Evolutionary conservation across 1,284 basidiomycete species (phyloP), one percentile per base, ranked within the genome.

Genomic region (Athelia sp.): DNA sequence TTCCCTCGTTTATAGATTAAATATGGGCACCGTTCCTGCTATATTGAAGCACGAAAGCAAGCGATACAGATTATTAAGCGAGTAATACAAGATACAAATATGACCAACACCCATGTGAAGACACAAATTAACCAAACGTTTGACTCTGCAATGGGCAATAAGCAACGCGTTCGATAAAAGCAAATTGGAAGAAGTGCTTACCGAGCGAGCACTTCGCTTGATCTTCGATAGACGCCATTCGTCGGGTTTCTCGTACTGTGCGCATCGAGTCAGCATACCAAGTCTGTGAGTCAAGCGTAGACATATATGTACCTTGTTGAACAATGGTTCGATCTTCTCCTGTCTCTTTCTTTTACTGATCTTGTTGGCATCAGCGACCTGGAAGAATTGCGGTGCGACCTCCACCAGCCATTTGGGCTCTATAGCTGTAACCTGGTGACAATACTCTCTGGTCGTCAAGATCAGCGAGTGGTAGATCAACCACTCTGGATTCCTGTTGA

Each of bases 391-490:
- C 8, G 96, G 96, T 11, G 97, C 96, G 19, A 98, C 95, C 64
- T 99, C 96, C 6, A 96, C 91, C 14, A 99, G 81, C 97, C 97
- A 99, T 69, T 98, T 97, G 2, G 97, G 95, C 65, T 99, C 97
- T 52, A 99, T 85, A 1, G 93, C 92, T 1, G 93, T 98, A 23
- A 95, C 93, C 59, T 95, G 95, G 64, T 94, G 92, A 75, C 94
- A 97, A 68, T 98, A 98, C 69, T 98, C 95, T 54, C 86, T 79
- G 36, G 81, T 82, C 10, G 80, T 82, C 47, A 83, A 65, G 17
- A 82, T 75, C 53, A 82, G 57, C 60, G 82, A 81, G 52, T 82
- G 80, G 60, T 82, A 82, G 21, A 82, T 76, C 31, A 82, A 59
- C 80, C 81, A 82, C 59, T 82, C 81, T 0, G 80, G 81, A 47